Base-by-base conservation (phyloP, 2,329 filamentous ascomycete genomes). In the Diaporthe helianthi region DNA sequence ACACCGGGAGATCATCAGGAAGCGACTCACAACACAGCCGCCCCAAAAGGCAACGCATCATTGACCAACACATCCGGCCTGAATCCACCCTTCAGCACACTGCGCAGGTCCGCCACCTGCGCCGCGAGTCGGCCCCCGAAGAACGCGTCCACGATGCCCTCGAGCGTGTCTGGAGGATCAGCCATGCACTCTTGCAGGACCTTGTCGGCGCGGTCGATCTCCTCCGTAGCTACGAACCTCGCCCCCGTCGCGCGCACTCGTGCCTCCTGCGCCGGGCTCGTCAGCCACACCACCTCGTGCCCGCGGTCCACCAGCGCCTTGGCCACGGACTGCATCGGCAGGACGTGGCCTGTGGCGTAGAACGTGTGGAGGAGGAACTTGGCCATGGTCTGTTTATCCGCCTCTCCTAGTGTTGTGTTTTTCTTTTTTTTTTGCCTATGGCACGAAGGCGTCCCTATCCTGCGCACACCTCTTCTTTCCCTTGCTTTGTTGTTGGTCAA, bases 251-350 rank as follows among this genome's bases (percentile, higher is more conserved):
- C 74, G n/a, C 58, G 66, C 15, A 80, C 80, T 19, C 76, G 76
- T 36, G 75, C 73, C 69, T 80, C 74, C 49, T 81, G 77, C n/a
- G 75, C 73, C 13, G 74, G 73, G 51, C 75, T 77, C 1, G 79
- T 79, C 41, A 81, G 75, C 80, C 80, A 82, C 13, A 78, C 69
- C 54, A 81, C 79, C 8, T 79, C 72, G 71, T 82, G 80, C 68
- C 79, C 79, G 38, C 76, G 77, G 29, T 74, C 74, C 38, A 80
- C 74, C 26, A 82, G 78, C 55, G 79, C 77, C 67, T 77, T 75
- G 58, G 79, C 79, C 4, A 81, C 75, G 6, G 80, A 79, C 66
- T 80, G 79, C 77, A 80, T 80, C 17, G 80, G 80, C 41, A 79
- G 77, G 29, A 78, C 76, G 73, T 82, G 80, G 47, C 79, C 80